Evolutionary conservation across 257 asterid species (phyloP).

Genomic region (Solanum raphanifolium): DNA sequence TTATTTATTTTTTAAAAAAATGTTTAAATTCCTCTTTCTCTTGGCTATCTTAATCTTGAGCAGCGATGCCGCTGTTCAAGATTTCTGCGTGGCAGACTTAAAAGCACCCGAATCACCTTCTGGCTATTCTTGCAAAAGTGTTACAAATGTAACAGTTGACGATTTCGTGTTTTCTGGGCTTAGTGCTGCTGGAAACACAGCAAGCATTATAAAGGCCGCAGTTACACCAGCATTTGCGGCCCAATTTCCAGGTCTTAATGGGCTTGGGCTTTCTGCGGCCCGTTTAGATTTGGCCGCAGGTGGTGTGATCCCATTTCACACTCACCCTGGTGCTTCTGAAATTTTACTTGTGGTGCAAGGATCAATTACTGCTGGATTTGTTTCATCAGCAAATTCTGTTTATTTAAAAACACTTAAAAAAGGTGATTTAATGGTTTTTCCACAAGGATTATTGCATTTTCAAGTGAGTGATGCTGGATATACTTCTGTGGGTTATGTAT

Average conservation of each 20-base stretch:
- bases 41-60: slow-evolving; percentile 17
- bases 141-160: slow-evolving; percentile 24
- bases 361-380: slow-evolving; percentile 29
- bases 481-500: slow-evolving; percentile 39
- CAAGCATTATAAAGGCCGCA: slow-evolving; percentile 59
- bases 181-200: slow-evolving; percentile 41
- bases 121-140: slow-evolving; percentile 64
- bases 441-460: slow-evolving; percentile 67
- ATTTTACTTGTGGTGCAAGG: slow-evolving; percentile 45
- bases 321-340: slow-evolving; percentile 73
- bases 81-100: slow-evolving; percentile 61
- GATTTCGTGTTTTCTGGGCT: slow-evolving; percentile 59
- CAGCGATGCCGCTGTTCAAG: slow-evolving; percentile 38
- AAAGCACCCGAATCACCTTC: slow-evolving; percentile 39
- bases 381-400: slow-evolving; percentile 45
- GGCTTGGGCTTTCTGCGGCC: slow-evolving; percentile 61
- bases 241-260: slow-evolving; percentile 63
- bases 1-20: not conserved
- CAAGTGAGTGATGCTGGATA: slow-evolving; percentile 53
- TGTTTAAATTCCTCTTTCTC: slow-evolving; percentile 23
- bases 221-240: slow-evolving; percentile 59
- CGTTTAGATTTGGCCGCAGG: slow-evolving; percentile 53
- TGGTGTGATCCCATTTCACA: slow-evolving; percentile 67
- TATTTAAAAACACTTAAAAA: slow-evolving; percentile 39
- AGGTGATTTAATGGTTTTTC: slow-evolving; percentile 58